These are phyloP conservation scores for Ophiocordyceps unilateralis DNA, from an alignment of 2,329 filamentous ascomycete genomes.

Conservation along the genomic window DNA sequence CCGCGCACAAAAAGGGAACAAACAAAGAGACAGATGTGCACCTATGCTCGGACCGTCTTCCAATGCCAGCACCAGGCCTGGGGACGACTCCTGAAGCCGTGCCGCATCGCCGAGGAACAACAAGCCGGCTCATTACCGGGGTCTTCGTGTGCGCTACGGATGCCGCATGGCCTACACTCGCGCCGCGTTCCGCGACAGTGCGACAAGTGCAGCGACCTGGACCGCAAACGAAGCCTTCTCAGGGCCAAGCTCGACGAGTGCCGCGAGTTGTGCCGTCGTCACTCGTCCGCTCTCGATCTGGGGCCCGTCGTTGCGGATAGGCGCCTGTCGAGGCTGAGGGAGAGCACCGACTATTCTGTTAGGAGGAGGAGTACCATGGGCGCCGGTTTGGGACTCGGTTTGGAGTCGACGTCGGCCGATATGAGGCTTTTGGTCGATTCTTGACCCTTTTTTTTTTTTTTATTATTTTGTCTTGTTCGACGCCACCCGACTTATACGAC, in stretches of 20 bases:
- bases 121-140: background rate
- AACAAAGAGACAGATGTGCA: conserved; percentile 9
- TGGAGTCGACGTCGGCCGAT: background rate
- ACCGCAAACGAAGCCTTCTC: conserved; percentile 5
- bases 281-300: background rate
- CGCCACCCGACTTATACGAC: background rate
- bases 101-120: conserved; percentile 6
- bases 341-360: background rate
- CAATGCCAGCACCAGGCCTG: conserved; percentile 10
- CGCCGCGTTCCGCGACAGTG: conserved; percentile 7
- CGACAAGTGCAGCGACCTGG: conserved; percentile 7
- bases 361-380: background rate
- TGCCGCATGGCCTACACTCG: conserved; percentile 9
- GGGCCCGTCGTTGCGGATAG: background rate
- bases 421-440: background rate
- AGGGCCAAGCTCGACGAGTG: conserved; percentile 5
- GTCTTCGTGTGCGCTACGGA: conserved; percentile 6
- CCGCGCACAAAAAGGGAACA: no score
- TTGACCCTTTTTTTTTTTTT: background rate
- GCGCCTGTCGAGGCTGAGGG: background rate
- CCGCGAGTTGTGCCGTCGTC: background rate
- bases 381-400: background rate
- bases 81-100: conserved; percentile 10
- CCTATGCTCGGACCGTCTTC: conserved; percentile 10
- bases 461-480: background rate